phyloP scores from a whole-genome alignment of 768 basidiomycete genomes.

The Dacryopinax spathularia region DNA sequence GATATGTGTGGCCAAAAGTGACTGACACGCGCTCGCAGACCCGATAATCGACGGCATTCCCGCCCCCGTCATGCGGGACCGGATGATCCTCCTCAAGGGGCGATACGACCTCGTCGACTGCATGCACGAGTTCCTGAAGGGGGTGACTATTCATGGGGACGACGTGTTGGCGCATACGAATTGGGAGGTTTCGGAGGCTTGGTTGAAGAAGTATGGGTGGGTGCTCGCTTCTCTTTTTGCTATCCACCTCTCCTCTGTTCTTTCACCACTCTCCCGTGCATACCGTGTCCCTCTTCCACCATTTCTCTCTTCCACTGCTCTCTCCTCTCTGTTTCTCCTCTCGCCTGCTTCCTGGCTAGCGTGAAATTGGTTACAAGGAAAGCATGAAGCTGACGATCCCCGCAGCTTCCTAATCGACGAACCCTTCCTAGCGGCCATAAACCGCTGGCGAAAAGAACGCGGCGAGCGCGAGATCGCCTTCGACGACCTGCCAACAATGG shows the following conservation, averaged over 20 bases:
- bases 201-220: slow-evolving; percentile 71
- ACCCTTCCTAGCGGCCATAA: slow-evolving; percentile 51
- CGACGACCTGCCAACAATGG: slow-evolving; percentile 2
- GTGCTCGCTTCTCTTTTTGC: too few relatives aligned
- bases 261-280: too few relatives aligned
- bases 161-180: slow-evolving; percentile 80
- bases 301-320: background rate
- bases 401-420: slow-evolving; percentile 66
- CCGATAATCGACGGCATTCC: slow-evolving; percentile 82
- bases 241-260: too few relatives aligned
- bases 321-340: background rate
- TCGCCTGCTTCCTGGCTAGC: background rate
- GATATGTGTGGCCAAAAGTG: background rate
- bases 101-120: slow-evolving; percentile 72
- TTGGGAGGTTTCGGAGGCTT: slow-evolving; percentile 79
- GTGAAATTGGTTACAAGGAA: background rate
- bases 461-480: slow-evolving; percentile 54
- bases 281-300: background rate
- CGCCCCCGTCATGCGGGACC: slow-evolving; percentile 78
- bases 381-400: too few relatives aligned
- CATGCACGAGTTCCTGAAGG: slow-evolving; percentile 52
- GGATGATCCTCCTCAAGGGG: slow-evolving; percentile 75
- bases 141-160: slow-evolving; percentile 70
- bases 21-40: slow-evolving; percentile 33
- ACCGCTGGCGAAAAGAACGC: slow-evolving; percentile 78